phyloP scores from a whole-genome alignment of 108 stramenopile genomes.

The Nitzschia sp. region DNA sequence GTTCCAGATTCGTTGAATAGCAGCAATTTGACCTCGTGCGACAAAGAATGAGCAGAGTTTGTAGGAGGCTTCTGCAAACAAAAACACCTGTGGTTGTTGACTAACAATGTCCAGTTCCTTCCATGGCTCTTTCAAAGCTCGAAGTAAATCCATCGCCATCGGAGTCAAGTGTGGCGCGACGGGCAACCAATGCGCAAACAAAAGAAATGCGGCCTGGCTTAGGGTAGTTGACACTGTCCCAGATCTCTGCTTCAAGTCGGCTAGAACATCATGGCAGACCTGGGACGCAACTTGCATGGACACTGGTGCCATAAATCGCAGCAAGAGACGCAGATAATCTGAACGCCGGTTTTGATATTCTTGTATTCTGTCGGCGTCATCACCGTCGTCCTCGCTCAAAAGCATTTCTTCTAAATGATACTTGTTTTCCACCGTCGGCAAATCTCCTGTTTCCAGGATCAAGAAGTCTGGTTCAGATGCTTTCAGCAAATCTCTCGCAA shows the following conservation, averaged over 20 bases:
- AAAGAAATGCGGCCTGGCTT: conserved; percentile 24
- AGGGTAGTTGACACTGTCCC: neutral
- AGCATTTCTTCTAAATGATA: neutral
- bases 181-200: conserved; percentile 79
- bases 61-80: conserved; percentile 43
- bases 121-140: conserved; percentile 33
- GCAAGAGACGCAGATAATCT: conserved; percentile 71
- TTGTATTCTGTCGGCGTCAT: conserved; percentile 15
- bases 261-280: conserved; percentile 28
- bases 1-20: conserved; percentile 57
- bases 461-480: conserved; percentile 3
- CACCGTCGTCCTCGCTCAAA: neutral
- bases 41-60: conserved; percentile 32
- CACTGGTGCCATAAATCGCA: conserved; percentile 70
- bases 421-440: neutral
- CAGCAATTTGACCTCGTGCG: conserved; percentile 37
- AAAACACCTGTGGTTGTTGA: conserved; percentile 7
- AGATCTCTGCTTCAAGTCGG: neutral
- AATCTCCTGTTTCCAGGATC: neutral
- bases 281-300: conserved; percentile 73
- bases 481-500: conserved; percentile 21
- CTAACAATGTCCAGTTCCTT: neutral
- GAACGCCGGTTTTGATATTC: conserved; percentile 36
- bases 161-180: conserved; percentile 81
- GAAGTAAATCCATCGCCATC: conserved; percentile 59